These are phyloP conservation scores for Ensete glaucum DNA, from an alignment of 176 grass and related monocot species.

Conservation along the genomic window DNA sequence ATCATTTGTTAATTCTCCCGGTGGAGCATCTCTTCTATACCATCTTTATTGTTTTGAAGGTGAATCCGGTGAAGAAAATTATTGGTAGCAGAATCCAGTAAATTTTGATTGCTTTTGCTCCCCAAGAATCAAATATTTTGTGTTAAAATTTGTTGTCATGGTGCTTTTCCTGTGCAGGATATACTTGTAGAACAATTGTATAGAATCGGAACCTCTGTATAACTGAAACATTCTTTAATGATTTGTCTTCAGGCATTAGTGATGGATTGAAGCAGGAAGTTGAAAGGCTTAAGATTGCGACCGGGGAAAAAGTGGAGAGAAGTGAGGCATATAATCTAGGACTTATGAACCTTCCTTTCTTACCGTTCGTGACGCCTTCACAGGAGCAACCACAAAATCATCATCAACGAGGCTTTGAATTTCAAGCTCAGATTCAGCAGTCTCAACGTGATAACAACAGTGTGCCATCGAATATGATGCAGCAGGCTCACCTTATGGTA, in stretches of 20 bases:
- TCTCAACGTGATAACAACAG: background rate
- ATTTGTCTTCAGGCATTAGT: background rate
- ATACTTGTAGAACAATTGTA: background rate
- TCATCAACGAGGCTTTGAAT: background rate
- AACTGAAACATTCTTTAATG: background rate
- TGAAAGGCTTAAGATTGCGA: slow-evolving; percentile 12
- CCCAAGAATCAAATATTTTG: background rate
- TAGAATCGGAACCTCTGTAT: background rate
- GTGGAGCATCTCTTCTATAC: background rate
- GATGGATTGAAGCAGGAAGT: slow-evolving; percentile 2
- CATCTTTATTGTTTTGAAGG: background rate
- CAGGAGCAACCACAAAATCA: background rate
- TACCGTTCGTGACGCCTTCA: background rate
- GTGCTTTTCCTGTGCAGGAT: background rate
- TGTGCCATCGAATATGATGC: background rate
- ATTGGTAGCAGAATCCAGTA: background rate
- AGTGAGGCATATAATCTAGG: background rate
- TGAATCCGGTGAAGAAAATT: background rate
- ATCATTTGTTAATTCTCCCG: background rate
- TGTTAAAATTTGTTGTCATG: background rate
- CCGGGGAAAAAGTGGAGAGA: background rate
- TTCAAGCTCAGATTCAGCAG: background rate
- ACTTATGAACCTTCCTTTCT: background rate
- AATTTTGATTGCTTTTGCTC: background rate
- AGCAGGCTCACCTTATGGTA: background rate